Evolutionary conservation across 2,329 filamentous ascomycete species (phyloP), one percentile per base, ranked within the genome.

Genomic region (Aspergillus versicolor): DNA sequence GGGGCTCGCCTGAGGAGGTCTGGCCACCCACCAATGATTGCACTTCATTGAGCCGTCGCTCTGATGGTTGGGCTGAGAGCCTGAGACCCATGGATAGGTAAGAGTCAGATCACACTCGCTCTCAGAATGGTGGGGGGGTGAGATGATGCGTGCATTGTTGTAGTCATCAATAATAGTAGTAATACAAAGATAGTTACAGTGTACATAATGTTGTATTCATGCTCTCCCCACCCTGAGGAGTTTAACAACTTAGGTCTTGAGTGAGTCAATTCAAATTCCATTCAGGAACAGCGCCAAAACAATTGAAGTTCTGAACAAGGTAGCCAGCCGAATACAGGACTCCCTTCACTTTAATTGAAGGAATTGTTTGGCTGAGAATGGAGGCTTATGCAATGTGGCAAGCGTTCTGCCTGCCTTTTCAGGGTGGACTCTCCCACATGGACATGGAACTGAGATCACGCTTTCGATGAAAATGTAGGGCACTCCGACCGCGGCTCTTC

Each of bases 1-100:
- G 51, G 54, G 50, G 37, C 41, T 40, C 24, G 19, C 47, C 30
- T 46, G 27, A 22, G 42, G 42, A 52, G 52, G 43, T 41, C 52
- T 51, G 22, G 22, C 15, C 45, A 46, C 41, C 61, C 58, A 56
- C 61, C 61, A 62, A 62, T 62, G 37, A 48, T n/a, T 22, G 49
- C 40, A 37, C 27, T 40, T 34, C 30, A 40, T 61, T 54, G 34
- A 41, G 27, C 38, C 30, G 37, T 52, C 27, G 47, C 50, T 47
- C 43, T 15, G 47, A n/a, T 41, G 34, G 54, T 62, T 61, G 57
- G 61, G 61, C 56, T 59, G 58, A 56, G 54, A 60, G 61, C 58
- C 56, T 59, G 58, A 56, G 54, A 60, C 38, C 34, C 48, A 42
- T 52, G 48, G 47, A 54, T 55, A 19, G 19, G 19, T 19, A 58